Evolutionary conservation across 805 yeast species (phyloP), one percentile per base, ranked within the genome.

Genomic region (Pichia nakasei): DNA sequence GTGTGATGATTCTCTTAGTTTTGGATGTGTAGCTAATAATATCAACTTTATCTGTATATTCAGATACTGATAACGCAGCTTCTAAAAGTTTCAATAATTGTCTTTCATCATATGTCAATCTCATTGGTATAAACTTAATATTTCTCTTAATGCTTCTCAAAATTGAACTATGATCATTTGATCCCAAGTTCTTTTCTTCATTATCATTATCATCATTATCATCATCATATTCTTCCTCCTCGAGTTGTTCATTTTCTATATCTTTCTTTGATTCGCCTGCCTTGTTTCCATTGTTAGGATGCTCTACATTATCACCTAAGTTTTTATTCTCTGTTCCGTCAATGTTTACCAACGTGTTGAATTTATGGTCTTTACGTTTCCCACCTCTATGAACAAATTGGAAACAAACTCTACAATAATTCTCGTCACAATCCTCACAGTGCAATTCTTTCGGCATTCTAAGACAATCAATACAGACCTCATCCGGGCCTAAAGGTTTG

Each of bases 11-110:
- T 50, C 91, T 70, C 56, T 74, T 80, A 2, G 86, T 66, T 54
- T 83, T 82, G 4, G 89, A 78, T 4, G 76, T 67, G 52, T 81
- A 78, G 1, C 82, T 69, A 22, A 80, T 59, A 33, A 84, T 78
- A 58, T 84, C 94, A 36, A 84, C 87, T 52, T 78, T 75, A 54
- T 83, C 89, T 0, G 91, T 84, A 56, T 84, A 84, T 53, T 84
- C 91, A 15, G 85, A 78, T 11, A 84, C 94, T 51, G 80, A 75
- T 42, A 84, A 64, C 0, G 89, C 88, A 2, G 93, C 88, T 50
- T 84, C 88, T 36, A 83, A 63, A 35, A 84, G 61, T 46, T 82
- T 68, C 43, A 84, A 61, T 35, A 80, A 59, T 58, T 81, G 83
- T 50, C 94, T 72, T 58, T 84, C 94, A 37, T 79, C 83, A 39